Percentiles rank a stretch among this genome's conserved stretches.
Evolutionary conservation across 805 yeast species (phyloP).

Genomic region (Saccharomyces mikatae): DNA sequence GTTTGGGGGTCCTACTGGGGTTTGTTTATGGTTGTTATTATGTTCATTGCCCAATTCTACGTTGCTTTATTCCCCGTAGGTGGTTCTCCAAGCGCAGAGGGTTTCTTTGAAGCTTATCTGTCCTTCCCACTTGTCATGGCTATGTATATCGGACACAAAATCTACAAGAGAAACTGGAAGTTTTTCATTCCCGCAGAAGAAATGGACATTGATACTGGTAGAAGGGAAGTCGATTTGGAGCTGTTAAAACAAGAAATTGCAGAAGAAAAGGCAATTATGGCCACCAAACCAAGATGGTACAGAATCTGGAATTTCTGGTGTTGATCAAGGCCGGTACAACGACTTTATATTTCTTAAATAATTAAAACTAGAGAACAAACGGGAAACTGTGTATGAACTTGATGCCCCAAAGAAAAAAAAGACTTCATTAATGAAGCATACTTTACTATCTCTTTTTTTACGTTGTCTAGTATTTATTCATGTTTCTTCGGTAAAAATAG

Average conservation of each 20-base stretch:
- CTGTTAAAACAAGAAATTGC: conserved; percentile 43
- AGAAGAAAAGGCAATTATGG: conserved; percentile 40
- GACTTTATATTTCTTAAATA: neutral
- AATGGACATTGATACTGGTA: conserved; percentile 56
- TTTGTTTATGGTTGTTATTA: conserved; percentile 44
- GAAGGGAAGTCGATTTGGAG: conserved; percentile 51
- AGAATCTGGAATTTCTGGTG: conserved; percentile 42
- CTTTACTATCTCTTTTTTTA: no score
- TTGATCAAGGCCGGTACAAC: conserved; percentile 15
- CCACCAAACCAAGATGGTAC: conserved; percentile 40
- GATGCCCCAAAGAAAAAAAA: no score
- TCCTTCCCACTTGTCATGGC: conserved; percentile 55
- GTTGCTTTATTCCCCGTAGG: conserved; percentile 67
- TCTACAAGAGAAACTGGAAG: conserved; percentile 39
- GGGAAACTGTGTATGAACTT: neutral
- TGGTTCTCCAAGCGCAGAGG: conserved; percentile 41
- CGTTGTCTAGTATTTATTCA: no score
- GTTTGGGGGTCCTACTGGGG: conserved; percentile 62
- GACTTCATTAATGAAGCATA: no score
- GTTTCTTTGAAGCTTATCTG: conserved; percentile 60
- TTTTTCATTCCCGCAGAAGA: conserved; percentile 39
- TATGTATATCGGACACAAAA: conserved; percentile 50
- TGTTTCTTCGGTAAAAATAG: no score
- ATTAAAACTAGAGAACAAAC: neutral
- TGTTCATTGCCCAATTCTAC: conserved; percentile 76